These are phyloP conservation scores for Suhomyces anneliseae DNA, from an alignment of 1,139 yeast genomes.

Conservation along the genomic window DNA sequence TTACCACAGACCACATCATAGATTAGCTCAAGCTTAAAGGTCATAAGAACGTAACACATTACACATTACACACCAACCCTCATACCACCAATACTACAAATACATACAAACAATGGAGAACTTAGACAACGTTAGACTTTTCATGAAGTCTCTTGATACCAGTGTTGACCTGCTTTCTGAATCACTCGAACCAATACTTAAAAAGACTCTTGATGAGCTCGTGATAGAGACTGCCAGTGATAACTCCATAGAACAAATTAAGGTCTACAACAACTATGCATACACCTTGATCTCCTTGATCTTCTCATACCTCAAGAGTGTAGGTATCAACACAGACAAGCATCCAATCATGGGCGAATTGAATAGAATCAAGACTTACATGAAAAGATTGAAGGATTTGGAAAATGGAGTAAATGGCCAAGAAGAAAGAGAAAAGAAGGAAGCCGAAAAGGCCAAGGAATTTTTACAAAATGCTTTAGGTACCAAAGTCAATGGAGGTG, in stretches of 20 bases:
- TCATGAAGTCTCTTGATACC: constrained; percentile 29
- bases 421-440: constrained; percentile 21
- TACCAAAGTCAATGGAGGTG: constrained; percentile 29
- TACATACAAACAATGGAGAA: constrained; percentile 40
- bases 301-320: constrained; percentile 59
- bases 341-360: constrained; percentile 74
- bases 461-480: constrained; percentile 50
- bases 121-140: constrained; percentile 32
- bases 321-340: constrained; percentile 56
- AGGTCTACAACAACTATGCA: constrained; percentile 40
- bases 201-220: constrained; percentile 36
- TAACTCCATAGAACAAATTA: constrained; percentile 38
- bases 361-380: constrained; percentile 64
- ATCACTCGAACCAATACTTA: constrained; percentile 34
- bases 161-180: constrained; percentile 31
- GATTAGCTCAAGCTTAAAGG: no score
- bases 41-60: no score
- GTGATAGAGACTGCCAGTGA: constrained; percentile 22
- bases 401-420: constrained; percentile 23
- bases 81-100: background rate
- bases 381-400: constrained; percentile 57
- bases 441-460: constrained; percentile 40
- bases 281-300: constrained; percentile 48
- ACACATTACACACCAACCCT: no score
- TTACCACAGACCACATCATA: no score